Base-by-base conservation (phyloP, 768 basidiomycete species). In the Boletus rubroflammeus region DNA sequence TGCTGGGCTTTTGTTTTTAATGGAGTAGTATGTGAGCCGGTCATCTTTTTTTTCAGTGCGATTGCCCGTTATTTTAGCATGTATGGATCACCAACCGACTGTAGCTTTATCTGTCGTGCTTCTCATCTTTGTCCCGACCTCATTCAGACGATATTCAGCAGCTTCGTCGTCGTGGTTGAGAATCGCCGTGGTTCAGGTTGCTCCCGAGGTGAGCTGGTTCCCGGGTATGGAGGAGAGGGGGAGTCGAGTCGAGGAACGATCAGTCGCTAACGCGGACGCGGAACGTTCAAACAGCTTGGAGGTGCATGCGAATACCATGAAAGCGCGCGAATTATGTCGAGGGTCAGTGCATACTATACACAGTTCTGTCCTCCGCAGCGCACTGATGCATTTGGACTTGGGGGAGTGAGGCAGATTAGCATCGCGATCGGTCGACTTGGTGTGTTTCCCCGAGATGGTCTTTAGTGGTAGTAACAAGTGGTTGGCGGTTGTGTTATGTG, bases 361-460 rank as follows among this genome's bases (percentile, higher is more conserved):
- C 25, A 0, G 23, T 26, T 10, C 17, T 13, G 8, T 25, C 32
- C 17, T 21, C 32, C 17, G 10, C 15, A 5, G 1, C 1, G 1
- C 31, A 5, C 23, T 47, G 46, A 34, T 15, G 15, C n/a, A 6
- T 17, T 10, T 31, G 6, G 8, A 15, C 25, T 8, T n/a, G 39
- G 17, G 17, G 17, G 17, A 23, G n/a, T n/a, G n/a, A 17, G 17
- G n/a, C 34, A 48, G 91, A 49, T 71, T 95, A n/a, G 62, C 76
- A 36, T 87, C 90, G 0, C 73, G 78, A 41, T 81, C 87, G 5
- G 67, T 95, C 9, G 93, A 97, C 66, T 77, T 96, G 26, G 72
- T 96, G 10, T 93, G 93, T 67, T 72, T 88, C 34, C 90, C 93
- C 1, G 94, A 97, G 72, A 93, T 95, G 90, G 80, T 82, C 19